phyloP scores from a whole-genome alignment of 176 grass and related monocot species.

The Dactylis glomerata region DNA sequence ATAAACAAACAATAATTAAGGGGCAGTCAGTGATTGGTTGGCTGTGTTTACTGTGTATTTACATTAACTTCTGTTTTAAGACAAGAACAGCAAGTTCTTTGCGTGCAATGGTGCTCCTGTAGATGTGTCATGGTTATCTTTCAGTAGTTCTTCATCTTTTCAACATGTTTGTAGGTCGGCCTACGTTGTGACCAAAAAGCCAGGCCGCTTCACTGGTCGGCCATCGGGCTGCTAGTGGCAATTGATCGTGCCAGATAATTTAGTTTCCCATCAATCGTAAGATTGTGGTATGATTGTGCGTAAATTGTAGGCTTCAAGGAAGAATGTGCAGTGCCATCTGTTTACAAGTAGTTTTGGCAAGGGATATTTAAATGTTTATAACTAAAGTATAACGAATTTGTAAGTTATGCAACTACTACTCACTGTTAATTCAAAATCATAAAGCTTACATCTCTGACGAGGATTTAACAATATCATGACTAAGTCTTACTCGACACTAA shows the following conservation, averaged over 20 bases:
- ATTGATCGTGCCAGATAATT: background rate
- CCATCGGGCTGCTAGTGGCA: background rate
- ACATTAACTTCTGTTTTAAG: background rate
- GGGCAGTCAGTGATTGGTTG: constrained; percentile 17
- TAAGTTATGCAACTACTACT: background rate
- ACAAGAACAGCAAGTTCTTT: background rate
- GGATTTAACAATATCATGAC: background rate
- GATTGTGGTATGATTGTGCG: background rate
- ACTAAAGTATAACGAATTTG: background rate
- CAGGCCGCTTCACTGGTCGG: background rate
- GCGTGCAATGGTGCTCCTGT: background rate
- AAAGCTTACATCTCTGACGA: background rate
- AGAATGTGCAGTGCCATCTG: background rate
- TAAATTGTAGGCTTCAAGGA: background rate
- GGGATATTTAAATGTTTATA: no score
- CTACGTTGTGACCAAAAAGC: background rate
- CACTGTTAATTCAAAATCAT: background rate
- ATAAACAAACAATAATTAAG: background rate
- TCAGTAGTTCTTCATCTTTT: background rate
- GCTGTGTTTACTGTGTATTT: background rate
- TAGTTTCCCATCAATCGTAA: background rate
- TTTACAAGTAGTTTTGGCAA: no score
- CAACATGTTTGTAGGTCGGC: background rate
- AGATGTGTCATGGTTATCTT: background rate
- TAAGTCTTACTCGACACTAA: background rate